A percentile compares a stretch with the other conserved stretches of the same genome.
phyloP scores from a whole-genome alignment of 2,329 filamentous ascomycete genomes.

The Phialophora verrucosa region DNA sequence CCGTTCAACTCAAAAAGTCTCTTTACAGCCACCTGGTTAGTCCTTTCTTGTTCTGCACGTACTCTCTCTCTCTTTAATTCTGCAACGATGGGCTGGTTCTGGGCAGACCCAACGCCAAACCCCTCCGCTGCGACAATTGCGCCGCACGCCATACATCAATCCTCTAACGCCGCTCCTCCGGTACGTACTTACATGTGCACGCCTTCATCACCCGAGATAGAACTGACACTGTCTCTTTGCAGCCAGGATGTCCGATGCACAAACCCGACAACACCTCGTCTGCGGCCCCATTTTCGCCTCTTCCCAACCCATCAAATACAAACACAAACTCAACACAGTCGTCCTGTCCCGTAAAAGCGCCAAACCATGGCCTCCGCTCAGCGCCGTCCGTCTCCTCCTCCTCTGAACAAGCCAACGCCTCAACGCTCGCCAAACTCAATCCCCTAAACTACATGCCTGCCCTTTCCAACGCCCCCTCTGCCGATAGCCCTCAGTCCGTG shows the following conservation, averaged over 20 bases:
- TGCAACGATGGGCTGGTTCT: slow-evolving; percentile 71
- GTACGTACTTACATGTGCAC: neutral
- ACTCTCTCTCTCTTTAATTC: neutral
- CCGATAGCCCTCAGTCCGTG: slow-evolving; percentile 67
- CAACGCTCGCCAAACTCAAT: slow-evolving; percentile 70
- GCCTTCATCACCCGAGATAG: neutral
- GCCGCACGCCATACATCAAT: slow-evolving; percentile 48
- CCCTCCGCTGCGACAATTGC: slow-evolving; percentile 48
- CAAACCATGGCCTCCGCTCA: slow-evolving; percentile 28
- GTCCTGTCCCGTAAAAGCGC: slow-evolving; percentile 42
- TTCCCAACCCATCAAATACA: slow-evolving; percentile 29
- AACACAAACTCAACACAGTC: slow-evolving; percentile 40
- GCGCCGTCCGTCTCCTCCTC: slow-evolving; percentile 31
- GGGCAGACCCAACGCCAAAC: slow-evolving; percentile 60
- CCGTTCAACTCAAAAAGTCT: neutral
- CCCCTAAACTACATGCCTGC: slow-evolving; percentile 96
- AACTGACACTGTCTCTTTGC: neutral
- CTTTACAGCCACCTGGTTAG: neutral
- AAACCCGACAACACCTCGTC: slow-evolving; percentile 49
- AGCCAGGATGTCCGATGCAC: slow-evolving; percentile 68
- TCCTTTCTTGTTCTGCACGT: neutral
- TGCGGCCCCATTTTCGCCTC: slow-evolving; percentile 37
- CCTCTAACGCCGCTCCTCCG: slow-evolving; percentile 57
- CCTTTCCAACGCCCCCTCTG: slow-evolving; percentile 78
- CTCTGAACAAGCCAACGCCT: slow-evolving; percentile 40